These are phyloP conservation scores for Polygonum maritimum DNA, from an alignment of 148 eudicot genomes.

Conservation along the genomic window DNA sequence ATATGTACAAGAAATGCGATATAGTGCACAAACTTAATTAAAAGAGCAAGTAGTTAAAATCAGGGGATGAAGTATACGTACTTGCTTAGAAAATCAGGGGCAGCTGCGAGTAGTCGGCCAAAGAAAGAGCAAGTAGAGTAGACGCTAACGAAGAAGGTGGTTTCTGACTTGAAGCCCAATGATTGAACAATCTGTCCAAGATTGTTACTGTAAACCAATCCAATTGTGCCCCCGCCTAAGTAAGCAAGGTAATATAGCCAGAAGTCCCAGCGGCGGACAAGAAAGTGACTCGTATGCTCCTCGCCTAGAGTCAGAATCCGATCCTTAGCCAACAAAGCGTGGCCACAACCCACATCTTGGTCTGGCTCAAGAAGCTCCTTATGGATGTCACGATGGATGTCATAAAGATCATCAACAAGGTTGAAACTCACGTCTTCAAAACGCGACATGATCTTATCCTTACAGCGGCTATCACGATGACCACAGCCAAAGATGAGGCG, in stretches of 20 bases:
- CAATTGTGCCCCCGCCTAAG: conserved; percentile 51
- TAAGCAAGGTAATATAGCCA: conserved; percentile 49
- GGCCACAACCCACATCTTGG: conserved; percentile 9
- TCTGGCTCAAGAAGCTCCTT: conserved; percentile 18
- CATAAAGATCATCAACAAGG: conserved; percentile 30
- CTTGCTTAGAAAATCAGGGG: conserved; percentile 30
- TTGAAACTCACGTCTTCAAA: conserved; percentile 23
- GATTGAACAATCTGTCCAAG: conserved; percentile 54
- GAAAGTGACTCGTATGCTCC: conserved; percentile 29
- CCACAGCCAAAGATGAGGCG: conserved; percentile 11
- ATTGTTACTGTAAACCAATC: conserved; percentile 48
- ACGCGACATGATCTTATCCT: conserved; percentile 9
- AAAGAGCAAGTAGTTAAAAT: too few relatives aligned
- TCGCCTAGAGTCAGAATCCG: conserved; percentile 34
- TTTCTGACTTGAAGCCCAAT: conserved; percentile 28
- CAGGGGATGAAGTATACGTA: neutral
- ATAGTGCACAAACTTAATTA: too few relatives aligned
- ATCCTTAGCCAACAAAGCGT: conserved; percentile 11
- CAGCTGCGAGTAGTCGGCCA: conserved; percentile 52
- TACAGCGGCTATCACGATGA: neutral
- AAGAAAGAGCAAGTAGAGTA: conserved; percentile 55
- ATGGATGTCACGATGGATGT: conserved; percentile 30
- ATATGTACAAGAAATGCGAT: too few relatives aligned
- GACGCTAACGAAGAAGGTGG: conserved; percentile 30
- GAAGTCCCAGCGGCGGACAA: conserved; percentile 38